Percentiles rank a stretch among this genome's conserved stretches.
Evolutionary conservation across 495 filamentous ascomycete species (phyloP).

Genomic region (Talaromyces wortmannii): DNA sequence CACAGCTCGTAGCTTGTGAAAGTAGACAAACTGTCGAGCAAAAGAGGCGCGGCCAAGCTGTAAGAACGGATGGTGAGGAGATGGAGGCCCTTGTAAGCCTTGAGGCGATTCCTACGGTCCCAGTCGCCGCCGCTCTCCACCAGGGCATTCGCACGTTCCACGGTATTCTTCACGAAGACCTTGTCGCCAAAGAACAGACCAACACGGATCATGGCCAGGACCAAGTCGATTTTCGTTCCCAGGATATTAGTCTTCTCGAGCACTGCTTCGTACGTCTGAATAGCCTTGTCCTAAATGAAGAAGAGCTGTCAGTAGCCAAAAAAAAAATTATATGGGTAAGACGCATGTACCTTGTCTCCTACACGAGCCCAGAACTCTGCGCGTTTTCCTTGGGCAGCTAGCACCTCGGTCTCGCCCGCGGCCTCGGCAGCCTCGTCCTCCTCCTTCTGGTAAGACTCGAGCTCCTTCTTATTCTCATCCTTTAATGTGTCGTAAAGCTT

Average conservation of each 20-base stretch:
- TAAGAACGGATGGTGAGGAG: conserved; percentile 88
- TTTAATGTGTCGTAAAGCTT: conserved; percentile 75
- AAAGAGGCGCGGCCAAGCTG: conserved; percentile 79
- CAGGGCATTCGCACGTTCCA: conserved; percentile 82
- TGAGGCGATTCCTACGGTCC: conserved; percentile 95
- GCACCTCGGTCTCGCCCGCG: conserved; percentile 91
- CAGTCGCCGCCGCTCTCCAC: conserved; percentile 95
- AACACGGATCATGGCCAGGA: conserved; percentile 91
- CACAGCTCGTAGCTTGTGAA: conserved; percentile 98
- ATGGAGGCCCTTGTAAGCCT: conserved; percentile 95
- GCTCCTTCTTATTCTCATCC: conserved; percentile 83
- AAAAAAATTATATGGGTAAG: background rate
- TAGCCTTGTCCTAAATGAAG: conserved; percentile 74
- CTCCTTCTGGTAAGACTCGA: conserved; percentile 89
- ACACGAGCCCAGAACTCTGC: conserved; percentile 93
- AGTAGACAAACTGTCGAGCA: conserved; percentile 95
- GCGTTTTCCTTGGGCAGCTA: conserved; percentile 85
- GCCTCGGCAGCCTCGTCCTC: conserved; percentile 91
- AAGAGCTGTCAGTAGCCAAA: background rate
- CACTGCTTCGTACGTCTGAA: conserved; percentile 83
- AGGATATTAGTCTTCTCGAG: conserved; percentile 91
- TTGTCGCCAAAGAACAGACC: conserved; percentile 94
- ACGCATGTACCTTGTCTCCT: conserved; percentile 76
- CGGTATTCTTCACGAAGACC: conserved; percentile 81
- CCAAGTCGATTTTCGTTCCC: conserved; percentile 93